Percentiles rank a stretch among this genome's conserved stretches.
Conservation (phyloP, 164 flowering plant species). For the Kalanchoe fedtschenkoi region DNA sequence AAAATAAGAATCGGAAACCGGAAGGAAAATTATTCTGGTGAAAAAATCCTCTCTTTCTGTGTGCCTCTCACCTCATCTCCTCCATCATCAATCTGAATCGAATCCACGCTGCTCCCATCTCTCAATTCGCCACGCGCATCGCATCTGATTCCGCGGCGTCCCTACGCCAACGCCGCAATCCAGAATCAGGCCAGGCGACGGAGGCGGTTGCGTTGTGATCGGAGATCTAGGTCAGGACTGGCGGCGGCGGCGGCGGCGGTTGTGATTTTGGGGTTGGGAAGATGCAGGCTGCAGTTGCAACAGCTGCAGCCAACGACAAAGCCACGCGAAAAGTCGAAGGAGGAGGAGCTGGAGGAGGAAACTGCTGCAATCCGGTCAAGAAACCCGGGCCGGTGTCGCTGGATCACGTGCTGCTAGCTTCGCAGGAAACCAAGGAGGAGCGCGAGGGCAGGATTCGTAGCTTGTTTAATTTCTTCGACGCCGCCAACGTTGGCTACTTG, state of each 20-base stretch:
- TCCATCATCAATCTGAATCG: background rate
- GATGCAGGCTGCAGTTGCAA: slow-evolving; percentile 6
- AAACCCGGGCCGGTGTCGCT: slow-evolving; percentile 57
- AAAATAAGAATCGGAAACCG: no score
- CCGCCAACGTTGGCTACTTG: slow-evolving; percentile 46
- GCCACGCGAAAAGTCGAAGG: background rate
- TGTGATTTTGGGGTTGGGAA: background rate
- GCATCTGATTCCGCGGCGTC: background rate
- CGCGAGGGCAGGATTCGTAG: slow-evolving; percentile 68
- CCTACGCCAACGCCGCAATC: background rate
- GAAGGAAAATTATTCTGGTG: background rate
- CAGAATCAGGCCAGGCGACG: no score
- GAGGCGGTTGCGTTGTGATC: background rate
- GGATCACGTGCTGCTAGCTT: slow-evolving; percentile 81
- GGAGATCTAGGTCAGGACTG: background rate
- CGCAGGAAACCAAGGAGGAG: slow-evolving; percentile 74
- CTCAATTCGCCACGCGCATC: no score
- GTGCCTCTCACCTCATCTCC: slow-evolving; percentile 3
- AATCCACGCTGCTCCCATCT: no score
- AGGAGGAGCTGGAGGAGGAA: background rate
- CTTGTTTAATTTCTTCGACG: slow-evolving; percentile 70
- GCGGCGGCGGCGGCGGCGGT: no score
- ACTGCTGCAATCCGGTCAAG: slow-evolving; percentile 53
- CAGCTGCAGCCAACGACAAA: background rate
- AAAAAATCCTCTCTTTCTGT: background rate